Conservation (phyloP, 768 basidiomycete genomes). For the Collybia sordida region DNA sequence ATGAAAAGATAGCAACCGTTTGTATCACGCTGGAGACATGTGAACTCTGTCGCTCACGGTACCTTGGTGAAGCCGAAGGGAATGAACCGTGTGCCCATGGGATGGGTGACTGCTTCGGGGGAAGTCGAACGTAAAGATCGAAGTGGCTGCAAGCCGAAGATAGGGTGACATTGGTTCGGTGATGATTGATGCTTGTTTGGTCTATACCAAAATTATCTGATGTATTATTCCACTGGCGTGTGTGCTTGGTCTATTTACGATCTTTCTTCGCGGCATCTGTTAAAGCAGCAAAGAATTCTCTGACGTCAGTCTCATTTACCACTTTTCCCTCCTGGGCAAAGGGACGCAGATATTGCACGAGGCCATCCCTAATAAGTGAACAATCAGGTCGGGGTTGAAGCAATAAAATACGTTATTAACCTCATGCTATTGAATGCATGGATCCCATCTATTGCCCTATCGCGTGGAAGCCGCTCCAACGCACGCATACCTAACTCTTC, state of each 20-base stretch:
- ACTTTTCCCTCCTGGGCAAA: slow-evolving; percentile 78
- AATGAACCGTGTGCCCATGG: too few species aligned
- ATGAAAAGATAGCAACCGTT: too few species aligned
- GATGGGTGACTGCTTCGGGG: too few species aligned
- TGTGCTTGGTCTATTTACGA: neutral
- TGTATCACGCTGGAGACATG: too few species aligned
- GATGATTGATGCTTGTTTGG: too few species aligned
- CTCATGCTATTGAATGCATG: slow-evolving; percentile 83
- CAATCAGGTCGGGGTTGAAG: slow-evolving; percentile 5
- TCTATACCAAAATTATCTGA: neutral
- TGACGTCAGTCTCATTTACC: slow-evolving; percentile 72
- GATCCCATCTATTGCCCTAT: slow-evolving; percentile 80
- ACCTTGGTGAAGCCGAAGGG: too few species aligned
- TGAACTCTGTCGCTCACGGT: too few species aligned
- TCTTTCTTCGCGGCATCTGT: slow-evolving; percentile 34
- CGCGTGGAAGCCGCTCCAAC: slow-evolving; percentile 69
- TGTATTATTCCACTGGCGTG: too few species aligned
- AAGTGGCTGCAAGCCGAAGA: too few species aligned
- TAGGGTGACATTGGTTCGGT: too few species aligned
- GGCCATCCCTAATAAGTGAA: slow-evolving; percentile 54
- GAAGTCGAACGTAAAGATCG: too few species aligned
- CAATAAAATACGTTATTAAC: slow-evolving; percentile 35
- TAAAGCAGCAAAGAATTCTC: slow-evolving; percentile 60
- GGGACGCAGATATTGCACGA: slow-evolving; percentile 70
- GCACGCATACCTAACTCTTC: slow-evolving; percentile 86